phyloP scores from a whole-genome alignment of 208 protist genomes.

The Crithidia expoeki region DNA sequence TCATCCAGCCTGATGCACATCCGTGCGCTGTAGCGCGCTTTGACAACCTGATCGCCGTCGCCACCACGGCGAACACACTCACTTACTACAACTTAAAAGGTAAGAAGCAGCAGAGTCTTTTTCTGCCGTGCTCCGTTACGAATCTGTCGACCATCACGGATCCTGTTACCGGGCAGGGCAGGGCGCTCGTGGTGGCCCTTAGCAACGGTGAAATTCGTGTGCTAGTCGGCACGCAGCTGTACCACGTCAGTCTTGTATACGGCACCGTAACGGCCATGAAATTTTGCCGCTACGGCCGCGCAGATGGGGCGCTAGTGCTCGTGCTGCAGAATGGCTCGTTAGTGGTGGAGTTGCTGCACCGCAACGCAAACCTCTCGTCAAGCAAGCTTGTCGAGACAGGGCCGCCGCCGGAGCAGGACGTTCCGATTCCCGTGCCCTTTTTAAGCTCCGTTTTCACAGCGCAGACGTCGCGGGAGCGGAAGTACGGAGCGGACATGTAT shows the following conservation, averaged over 20 bases:
- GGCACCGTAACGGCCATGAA: constrained; percentile 86
- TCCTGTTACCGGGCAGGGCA: constrained; percentile 52
- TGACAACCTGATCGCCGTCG: constrained; percentile 89
- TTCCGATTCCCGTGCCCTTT: constrained; percentile 90
- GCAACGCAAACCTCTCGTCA: constrained; percentile 66
- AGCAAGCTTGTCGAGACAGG: constrained; percentile 37
- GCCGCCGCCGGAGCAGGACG: constrained; percentile 91
- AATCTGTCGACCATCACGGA: constrained; percentile 78
- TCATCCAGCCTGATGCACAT: constrained; percentile 91
- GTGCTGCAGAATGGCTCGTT: constrained; percentile 90
- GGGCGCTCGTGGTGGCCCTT: constrained; percentile 89
- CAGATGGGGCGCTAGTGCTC: constrained; percentile 89
- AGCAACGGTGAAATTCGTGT: constrained; percentile 92
- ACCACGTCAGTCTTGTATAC: constrained; percentile 81
- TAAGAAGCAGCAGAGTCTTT: constrained; percentile 79
- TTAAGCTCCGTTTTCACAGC: constrained; percentile 94
- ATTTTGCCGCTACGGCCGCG: constrained; percentile 93
- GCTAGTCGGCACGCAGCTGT: constrained; percentile 87
- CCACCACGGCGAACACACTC: constrained; percentile 87
- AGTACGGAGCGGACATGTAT: constrained; percentile 90
- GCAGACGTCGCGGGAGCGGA: constrained; percentile 91
- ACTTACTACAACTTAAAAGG: constrained; percentile 92
- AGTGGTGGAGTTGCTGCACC: constrained; percentile 92
- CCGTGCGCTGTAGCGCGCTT: constrained; percentile 82
- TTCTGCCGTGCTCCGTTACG: constrained; percentile 73